Evolutionary conservation across 306 rosid genomes (phyloP), one percentile per base, ranked within the genome.

Genomic region (Cicer pinnatifidum): DNA sequence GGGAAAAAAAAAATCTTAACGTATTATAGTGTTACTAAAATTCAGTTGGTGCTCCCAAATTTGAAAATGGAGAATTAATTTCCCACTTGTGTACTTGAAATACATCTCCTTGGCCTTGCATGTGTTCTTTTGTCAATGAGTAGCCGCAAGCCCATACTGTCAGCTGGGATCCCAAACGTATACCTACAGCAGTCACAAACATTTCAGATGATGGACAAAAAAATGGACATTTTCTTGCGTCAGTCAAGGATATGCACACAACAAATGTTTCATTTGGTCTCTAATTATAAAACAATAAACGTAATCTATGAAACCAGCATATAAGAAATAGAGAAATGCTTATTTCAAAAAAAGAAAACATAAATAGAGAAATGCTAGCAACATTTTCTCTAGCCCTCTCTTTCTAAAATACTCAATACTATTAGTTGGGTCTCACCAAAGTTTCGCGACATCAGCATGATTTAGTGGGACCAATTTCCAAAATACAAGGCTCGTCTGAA

Each of bases 71-170:
- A 74, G 74, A 72, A 61, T 67, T 50, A 58, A 53, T 67, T 63
- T 71, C 77, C 84, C 75, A 95, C 65, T 87, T 94, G 96, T 17
- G 95, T 79, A 51, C 89, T 91, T 28, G 93, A 79, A 63, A 95
- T 78, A 79, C 97, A 91, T 82, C 97, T 87, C 91, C 90, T 83
- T 10, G 87, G 92, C 89, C 83, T 87, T 45, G 43, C 46, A 6
- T 60, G 91, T 16, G 86, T 85, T 43, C 84, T 88, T 35, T 86
- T 90, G 70, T 87, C 96, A 1, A 95, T 83, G 17, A 95, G 93
- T 87, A 89, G 85, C 80, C 82, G 88, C 87, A 95, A 84, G 39
- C 99, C 99, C 33, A 53, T 80, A 9, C 77, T 75, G 54, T 84
- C 82, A 56, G 83, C 78, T 6, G 96, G 88, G 39, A 87, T 78